A percentile compares a stretch with the other conserved stretches of the same genome.
Conservation (phyloP, 1,284 basidiomycete genomes). For the Paramarasmius palmivorus region DNA sequence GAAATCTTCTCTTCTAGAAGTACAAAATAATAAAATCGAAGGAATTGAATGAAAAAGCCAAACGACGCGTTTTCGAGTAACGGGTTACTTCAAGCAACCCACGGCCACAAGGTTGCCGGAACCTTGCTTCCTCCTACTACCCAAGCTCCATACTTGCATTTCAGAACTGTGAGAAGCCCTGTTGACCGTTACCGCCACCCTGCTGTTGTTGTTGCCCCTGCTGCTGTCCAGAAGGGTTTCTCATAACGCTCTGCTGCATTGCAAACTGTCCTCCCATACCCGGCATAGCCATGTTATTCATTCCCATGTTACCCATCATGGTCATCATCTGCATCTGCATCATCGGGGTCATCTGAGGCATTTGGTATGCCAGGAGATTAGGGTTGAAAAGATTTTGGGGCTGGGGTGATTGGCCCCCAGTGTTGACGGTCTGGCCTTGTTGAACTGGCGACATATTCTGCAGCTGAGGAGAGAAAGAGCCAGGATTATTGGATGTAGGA, state of each 20-base stretch:
- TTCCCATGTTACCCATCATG: slow-evolving; percentile 32
- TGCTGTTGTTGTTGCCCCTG: slow-evolving; percentile 23
- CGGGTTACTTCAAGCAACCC: too few species aligned
- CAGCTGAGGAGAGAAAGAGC: slow-evolving; percentile 35
- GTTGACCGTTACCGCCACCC: slow-evolving; percentile 30
- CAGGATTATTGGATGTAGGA: slow-evolving; percentile 38
- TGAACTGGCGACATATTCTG: slow-evolving; percentile 38
- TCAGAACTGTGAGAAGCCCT: slow-evolving; percentile 53
- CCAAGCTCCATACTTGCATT: too few species aligned
- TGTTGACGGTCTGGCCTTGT: slow-evolving; percentile 13
- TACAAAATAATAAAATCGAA: too few species aligned
- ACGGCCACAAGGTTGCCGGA: too few species aligned
- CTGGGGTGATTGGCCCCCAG: slow-evolving; percentile 28
- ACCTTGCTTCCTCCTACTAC: too few species aligned
- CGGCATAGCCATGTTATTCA: slow-evolving; percentile 9
- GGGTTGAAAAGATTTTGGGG: slow-evolving; percentile 53
- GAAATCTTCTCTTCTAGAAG: too few species aligned
- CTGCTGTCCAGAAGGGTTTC: slow-evolving; percentile 65
- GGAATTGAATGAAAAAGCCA: too few species aligned
- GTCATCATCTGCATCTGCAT: slow-evolving; percentile 68
- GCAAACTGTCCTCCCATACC: slow-evolving; percentile 50
- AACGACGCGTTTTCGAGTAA: too few species aligned
- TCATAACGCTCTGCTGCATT: slow-evolving; percentile 81
- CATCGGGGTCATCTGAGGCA: slow-evolving; percentile 62
- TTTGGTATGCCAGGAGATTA: slow-evolving; percentile 50